Percentiles rank a stretch among this genome's conserved stretches.
phyloP scores from a whole-genome alignment of 1,284 basidiomycete genomes.

The Marasmius sp. region DNA sequence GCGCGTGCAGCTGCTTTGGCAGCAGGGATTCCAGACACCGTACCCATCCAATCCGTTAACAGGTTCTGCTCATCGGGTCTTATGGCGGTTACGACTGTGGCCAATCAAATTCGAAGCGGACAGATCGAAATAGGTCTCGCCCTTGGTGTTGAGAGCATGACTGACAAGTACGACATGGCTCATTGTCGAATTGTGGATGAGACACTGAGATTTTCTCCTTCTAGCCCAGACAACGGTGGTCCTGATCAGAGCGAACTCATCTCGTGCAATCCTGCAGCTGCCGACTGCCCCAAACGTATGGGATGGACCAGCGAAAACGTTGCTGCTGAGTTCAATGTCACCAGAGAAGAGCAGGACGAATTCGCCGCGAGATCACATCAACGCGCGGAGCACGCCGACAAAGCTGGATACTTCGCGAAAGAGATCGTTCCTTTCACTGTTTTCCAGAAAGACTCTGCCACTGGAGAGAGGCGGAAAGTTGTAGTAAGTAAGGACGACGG shows the following conservation, averaged over 20 bases:
- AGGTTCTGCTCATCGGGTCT: conserved; percentile 80
- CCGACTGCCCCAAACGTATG: conserved; percentile 73
- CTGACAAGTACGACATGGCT: conserved; percentile 53
- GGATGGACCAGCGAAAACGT: conserved; percentile 87
- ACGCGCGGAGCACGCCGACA: conserved; percentile 68
- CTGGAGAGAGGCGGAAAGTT: conserved; percentile 56
- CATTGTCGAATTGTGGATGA: neutral
- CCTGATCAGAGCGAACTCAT: conserved; percentile 62
- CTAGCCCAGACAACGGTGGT: conserved; percentile 66
- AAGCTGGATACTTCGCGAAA: conserved; percentile 65
- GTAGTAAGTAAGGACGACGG: conserved; percentile 79
- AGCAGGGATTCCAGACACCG: conserved; percentile 78
- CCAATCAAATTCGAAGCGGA: conserved; percentile 79
- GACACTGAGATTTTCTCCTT: conserved; percentile 1
- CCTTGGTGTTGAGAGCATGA: conserved; percentile 85
- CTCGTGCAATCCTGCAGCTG: conserved; percentile 46
- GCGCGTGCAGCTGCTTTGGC: conserved; percentile 76
- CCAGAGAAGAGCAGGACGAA: conserved; percentile 83
- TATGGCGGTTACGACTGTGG: conserved; percentile 71
- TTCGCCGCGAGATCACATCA: conserved; percentile 81
- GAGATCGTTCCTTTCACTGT: conserved; percentile 86
- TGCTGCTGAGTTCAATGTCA: conserved; percentile 77
- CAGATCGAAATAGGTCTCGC: conserved; percentile 88
- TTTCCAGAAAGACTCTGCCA: conserved; percentile 51
- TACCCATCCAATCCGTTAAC: conserved; percentile 77